Evolutionary conservation across 345 rosid species (phyloP).

Genomic region (Dipteronia sinensis): DNA sequence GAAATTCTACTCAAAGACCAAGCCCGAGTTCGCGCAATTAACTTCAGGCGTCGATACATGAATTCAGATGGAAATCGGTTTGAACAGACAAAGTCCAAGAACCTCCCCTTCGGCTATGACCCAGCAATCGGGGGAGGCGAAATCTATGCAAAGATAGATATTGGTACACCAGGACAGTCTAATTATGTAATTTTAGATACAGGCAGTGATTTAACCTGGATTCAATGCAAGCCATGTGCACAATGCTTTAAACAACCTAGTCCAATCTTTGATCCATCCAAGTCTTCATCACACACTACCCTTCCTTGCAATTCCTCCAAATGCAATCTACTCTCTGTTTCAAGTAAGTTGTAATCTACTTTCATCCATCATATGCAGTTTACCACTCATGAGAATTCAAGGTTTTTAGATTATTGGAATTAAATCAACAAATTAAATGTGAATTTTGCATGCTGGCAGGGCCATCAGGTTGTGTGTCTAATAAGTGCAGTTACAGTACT

Average conservation of each 20-base stretch:
- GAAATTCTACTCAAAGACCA: background rate
- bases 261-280: constrained; percentile 21
- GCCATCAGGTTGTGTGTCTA: constrained; percentile 10
- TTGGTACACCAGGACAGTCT: constrained; percentile 25
- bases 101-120: constrained; percentile 4
- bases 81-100: background rate
- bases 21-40: background rate
- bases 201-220: constrained; percentile 37
- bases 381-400: too few species aligned
- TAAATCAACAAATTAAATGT: too few species aligned
- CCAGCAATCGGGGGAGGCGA: constrained; percentile 2
- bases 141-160: constrained; percentile 21
- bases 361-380: too few species aligned
- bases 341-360: background rate
- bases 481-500: constrained; percentile 23
- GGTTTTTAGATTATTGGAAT: too few species aligned
- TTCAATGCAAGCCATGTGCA: constrained; percentile 34
- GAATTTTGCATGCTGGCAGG: background rate
- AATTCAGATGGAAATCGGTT: background rate
- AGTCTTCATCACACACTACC: constrained; percentile 27
- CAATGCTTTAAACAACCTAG: constrained; percentile 28
- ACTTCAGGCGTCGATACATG: background rate
- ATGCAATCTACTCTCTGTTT: background rate
- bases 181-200: constrained; percentile 28
- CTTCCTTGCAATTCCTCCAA: constrained; percentile 14